Percentiles rank a stretch among this genome's conserved stretches.
Evolutionary conservation across 192 early-diverging fungal species (phyloP).

Genomic region (Gonapodya prolifera): DNA sequence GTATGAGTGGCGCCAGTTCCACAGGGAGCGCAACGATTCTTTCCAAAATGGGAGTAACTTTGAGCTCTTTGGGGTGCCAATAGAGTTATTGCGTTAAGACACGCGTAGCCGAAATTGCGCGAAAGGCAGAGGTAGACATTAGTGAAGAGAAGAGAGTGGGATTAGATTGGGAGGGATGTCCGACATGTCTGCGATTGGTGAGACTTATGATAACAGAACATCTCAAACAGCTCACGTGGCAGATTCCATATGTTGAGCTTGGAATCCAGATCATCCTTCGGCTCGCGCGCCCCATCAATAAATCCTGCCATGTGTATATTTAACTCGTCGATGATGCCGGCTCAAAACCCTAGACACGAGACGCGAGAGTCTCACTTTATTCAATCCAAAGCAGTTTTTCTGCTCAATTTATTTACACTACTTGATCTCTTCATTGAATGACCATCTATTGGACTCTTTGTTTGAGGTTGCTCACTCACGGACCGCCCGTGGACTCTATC

Average conservation of each 20-base stretch:
- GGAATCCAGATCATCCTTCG: neutral
- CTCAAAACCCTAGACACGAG: too few species aligned
- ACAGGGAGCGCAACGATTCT: neutral
- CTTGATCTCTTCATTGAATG: neutral
- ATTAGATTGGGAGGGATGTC: neutral
- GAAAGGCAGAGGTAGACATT: neutral
- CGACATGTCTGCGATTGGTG: too few species aligned
- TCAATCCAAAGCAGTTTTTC: neutral
- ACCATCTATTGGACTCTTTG: neutral
- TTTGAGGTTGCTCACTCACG: neutral
- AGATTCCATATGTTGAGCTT: neutral
- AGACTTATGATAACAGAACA: too few species aligned
- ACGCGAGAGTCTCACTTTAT: too few species aligned
- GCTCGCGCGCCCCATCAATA: neutral
- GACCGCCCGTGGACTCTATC: neutral
- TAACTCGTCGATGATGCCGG: too few species aligned
- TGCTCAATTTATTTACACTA: neutral
- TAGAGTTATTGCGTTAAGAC: too few species aligned
- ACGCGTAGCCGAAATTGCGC: too few species aligned
- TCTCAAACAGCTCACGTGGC: neutral
- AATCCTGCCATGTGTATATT: neutral
- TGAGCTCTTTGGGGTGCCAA: too few species aligned
- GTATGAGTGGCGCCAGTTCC: neutral
- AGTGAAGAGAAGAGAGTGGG: neutral
- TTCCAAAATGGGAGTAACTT: neutral